Base-by-base conservation (phyloP, 768 basidiomycete genomes). In the Tulasnella sp. region DNA sequence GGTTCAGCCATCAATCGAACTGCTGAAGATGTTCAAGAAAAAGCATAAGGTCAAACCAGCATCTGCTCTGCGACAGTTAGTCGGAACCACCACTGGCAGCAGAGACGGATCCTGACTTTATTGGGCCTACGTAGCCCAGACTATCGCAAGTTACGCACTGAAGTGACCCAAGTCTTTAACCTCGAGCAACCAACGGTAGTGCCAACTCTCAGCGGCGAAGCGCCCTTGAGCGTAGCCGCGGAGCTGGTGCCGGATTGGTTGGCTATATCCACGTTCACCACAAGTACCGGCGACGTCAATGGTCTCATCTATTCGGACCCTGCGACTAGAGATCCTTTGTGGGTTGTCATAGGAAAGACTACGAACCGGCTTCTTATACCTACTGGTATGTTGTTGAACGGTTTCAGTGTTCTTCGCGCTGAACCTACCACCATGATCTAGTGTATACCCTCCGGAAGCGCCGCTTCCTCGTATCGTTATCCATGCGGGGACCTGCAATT, bases 371-470 rank as follows among this genome's bases (percentile, higher is more conserved):
- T 34, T 24, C 86, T 95, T 46, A 90, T 94, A 69, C 94, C 94
- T n/a, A 93, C 93, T 50, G 88, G 90, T 89, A 73, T 11, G 64
- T 28, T 37, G 31, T 31, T 69, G 37, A 83, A 76, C 37, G n/a
- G 4, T 78, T 77, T 77, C 28, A 28, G 11, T 54, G 44, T 74
- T 42, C 9, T 48, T 81, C 37, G 31, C 40, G 54, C 50, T 79
- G 82, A 28, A 50, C 69, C 20, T 75, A 22, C 40, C 8, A 79
- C 42, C 72, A 42, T 44, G 69, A 40, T 37, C 46, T 73, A 90
- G 90, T 94, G 24, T 95, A 95, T 84, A 93, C 94, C 0, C 85
- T 96, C 34, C 94, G 94, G 93, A 94, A 93, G 84, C 89, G 89
- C 60, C 89, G 90, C 14, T 86, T 96, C 0, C 87, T 96, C 12